These are phyloP conservation scores for Cardiosporidium cionae DNA, from an alignment of 169 alveolate species.

Conservation along the genomic window DNA sequence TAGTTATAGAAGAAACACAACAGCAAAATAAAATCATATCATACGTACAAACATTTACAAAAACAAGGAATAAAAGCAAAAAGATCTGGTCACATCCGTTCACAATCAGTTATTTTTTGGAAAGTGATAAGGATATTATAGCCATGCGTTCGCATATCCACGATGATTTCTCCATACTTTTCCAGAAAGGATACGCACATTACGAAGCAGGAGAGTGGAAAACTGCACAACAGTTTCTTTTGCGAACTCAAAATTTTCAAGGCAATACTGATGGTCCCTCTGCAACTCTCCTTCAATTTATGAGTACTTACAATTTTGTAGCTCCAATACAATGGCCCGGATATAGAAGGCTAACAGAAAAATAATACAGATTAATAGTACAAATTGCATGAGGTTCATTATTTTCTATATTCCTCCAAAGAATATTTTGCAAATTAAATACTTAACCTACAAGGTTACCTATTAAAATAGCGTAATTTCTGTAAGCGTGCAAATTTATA, in stretches of 20 bases:
- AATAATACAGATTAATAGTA: conserved; percentile 37
- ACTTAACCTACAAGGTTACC: too few species aligned
- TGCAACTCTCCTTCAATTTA: conserved; percentile 53
- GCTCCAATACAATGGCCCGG: conserved; percentile 82
- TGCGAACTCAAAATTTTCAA: conserved; percentile 41
- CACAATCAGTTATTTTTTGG: conserved; percentile 41
- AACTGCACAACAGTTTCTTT: conserved; percentile 41
- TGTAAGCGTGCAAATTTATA: too few species aligned
- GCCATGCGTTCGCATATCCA: conserved; percentile 52
- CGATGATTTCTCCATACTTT: conserved; percentile 52
- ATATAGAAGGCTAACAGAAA: conserved; percentile 63
- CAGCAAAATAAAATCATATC: conserved; percentile 1
- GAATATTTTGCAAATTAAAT: too few species aligned
- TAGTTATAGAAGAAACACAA: background rate
- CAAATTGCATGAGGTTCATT: too few species aligned
- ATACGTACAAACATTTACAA: background rate
- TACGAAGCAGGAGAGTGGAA: conserved; percentile 73
- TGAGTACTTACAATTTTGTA: conserved; percentile 45
- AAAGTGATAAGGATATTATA: conserved; percentile 45
- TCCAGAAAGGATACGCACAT: conserved; percentile 52
- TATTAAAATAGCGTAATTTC: too few species aligned
- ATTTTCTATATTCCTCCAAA: too few species aligned
- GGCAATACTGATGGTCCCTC: conserved; percentile 63
- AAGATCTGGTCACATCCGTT: conserved; percentile 26
- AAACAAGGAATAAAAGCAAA: background rate